Conservation (phyloP, 192 early-diverging fungal species). For the Backusella psychrophila region DNA sequence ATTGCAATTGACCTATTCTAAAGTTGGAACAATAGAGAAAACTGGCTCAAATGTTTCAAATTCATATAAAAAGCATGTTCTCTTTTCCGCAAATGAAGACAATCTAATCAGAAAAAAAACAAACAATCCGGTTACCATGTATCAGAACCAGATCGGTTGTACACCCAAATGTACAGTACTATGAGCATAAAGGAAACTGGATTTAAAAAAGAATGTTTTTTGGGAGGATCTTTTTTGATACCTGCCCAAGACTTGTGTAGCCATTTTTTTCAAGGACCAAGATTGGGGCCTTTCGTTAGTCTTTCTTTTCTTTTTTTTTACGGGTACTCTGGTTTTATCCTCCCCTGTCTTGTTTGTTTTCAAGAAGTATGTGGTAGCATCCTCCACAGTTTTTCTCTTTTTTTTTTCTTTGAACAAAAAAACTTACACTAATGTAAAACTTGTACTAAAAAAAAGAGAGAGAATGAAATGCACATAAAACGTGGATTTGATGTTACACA, state of each 20-base stretch:
- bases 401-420: neutral
- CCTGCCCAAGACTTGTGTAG: neutral
- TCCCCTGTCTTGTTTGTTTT: neutral
- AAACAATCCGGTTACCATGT: neutral
- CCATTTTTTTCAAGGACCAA: neutral
- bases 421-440: neutral
- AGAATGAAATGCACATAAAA: neutral
- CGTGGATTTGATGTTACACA: neutral
- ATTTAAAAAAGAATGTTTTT: neutral
- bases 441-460: neutral
- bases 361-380: neutral
- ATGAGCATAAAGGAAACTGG: slow-evolving; percentile 1
- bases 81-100: neutral
- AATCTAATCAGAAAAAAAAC: neutral
- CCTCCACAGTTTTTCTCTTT: neutral
- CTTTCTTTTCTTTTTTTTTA: neutral
- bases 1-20: neutral
- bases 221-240: neutral
- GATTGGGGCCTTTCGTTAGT: neutral
- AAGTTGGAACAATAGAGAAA: neutral
- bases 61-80: neutral
- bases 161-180: neutral
- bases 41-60: neutral
- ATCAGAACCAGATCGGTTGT: slow-evolving; percentile 3
- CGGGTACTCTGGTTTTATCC: neutral